A percentile compares a stretch with the other conserved stretches of the same genome.
Conservation (phyloP, 139 green algal genomes). For the Chlorella sp. region DNA sequence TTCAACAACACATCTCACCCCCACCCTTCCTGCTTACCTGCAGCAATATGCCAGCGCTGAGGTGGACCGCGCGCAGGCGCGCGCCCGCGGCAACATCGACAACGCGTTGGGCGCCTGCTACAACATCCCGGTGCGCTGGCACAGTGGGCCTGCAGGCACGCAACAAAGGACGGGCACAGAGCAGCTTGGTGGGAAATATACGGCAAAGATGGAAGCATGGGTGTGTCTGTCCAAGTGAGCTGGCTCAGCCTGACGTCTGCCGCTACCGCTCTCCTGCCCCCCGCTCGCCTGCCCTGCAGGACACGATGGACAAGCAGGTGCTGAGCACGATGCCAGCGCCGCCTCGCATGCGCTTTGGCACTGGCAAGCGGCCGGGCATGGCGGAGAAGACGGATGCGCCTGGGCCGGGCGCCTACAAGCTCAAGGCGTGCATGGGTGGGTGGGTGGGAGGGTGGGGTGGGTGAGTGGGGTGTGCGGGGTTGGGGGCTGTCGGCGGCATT, state of each 20-base stretch:
- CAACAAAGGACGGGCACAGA: background rate
- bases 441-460: background rate
- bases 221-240: too few species aligned
- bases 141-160: background rate
- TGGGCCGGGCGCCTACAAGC: slow-evolving; percentile 55
- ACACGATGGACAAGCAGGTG: slow-evolving; percentile 29
- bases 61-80: slow-evolving; percentile 46
- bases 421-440: slow-evolving; percentile 39
- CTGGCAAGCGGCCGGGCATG: slow-evolving; percentile 49
- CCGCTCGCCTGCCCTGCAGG: background rate
- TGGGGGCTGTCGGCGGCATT: background rate
- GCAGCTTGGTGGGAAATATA: background rate
- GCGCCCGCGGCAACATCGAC: slow-evolving; percentile 42
- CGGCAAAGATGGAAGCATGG: too few species aligned
- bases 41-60: slow-evolving; percentile 31
- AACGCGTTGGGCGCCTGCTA: slow-evolving; percentile 54
- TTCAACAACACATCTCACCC: background rate
- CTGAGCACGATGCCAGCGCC: slow-evolving; percentile 34
- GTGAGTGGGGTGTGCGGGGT: background rate
- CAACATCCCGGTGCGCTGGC: slow-evolving; percentile 30
- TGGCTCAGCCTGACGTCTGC: too few species aligned
- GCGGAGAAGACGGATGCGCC: slow-evolving; percentile 36
- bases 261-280: background rate
- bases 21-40: background rate
- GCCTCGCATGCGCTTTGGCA: slow-evolving; percentile 44